phyloP scores from a whole-genome alignment of 495 filamentous ascomycete genomes.

The Neurospora sublineolata region DNA sequence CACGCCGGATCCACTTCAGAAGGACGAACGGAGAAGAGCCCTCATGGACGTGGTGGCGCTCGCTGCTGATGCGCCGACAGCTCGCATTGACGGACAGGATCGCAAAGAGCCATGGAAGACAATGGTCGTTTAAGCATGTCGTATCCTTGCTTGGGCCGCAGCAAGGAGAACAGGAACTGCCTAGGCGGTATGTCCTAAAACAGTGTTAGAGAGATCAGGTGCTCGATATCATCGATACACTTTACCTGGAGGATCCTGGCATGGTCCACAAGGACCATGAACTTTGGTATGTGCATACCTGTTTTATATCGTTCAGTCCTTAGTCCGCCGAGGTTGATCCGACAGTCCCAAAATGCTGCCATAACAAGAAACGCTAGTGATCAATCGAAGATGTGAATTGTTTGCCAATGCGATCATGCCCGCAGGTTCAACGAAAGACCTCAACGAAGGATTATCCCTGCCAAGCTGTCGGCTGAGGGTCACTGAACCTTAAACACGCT shows the following conservation, averaged over 20 bases:
- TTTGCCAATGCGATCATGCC: neutral
- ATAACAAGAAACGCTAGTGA: neutral
- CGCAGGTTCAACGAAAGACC: neutral
- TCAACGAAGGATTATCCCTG: neutral
- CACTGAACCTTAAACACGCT: neutral
- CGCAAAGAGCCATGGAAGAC: neutral
- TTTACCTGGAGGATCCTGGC: neutral
- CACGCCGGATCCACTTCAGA: neutral
- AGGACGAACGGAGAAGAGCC: neutral
- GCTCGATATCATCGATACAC: neutral
- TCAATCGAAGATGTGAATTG: neutral
- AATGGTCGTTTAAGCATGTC: neutral
- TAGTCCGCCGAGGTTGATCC: neutral
- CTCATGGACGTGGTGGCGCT: neutral
- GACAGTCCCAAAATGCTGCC: neutral
- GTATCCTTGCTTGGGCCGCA: neutral
- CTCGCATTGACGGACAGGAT: neutral
- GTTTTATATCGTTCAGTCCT: neutral
- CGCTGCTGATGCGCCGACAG: neutral
- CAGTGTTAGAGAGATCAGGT: neutral
- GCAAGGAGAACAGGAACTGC: neutral
- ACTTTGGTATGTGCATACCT: neutral
- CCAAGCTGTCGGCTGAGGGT: neutral
- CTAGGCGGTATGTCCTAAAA: neutral
- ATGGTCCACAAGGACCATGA: neutral